These are phyloP conservation scores for Kalmanozyma brasiliensis DNA, from an alignment of 1,284 basidiomycete species.

Conservation along the genomic window DNA sequence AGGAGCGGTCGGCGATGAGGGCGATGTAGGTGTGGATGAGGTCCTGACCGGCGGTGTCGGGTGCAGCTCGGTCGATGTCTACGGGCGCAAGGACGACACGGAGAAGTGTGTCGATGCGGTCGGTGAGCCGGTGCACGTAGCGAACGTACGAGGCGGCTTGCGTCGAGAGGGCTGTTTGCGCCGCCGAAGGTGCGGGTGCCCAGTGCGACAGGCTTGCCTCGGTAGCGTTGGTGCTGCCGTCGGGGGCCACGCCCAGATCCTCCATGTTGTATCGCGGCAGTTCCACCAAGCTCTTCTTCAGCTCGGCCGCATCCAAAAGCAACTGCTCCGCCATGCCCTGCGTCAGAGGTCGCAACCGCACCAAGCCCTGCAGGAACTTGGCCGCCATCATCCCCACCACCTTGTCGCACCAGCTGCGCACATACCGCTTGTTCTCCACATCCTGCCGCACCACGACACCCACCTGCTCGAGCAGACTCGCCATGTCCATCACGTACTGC, in stretches of 20 bases:
- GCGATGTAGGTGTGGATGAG: slow-evolving; percentile 57
- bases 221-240: slow-evolving; percentile 16
- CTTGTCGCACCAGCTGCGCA: slow-evolving; percentile 65
- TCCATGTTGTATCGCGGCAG: slow-evolving; percentile 58
- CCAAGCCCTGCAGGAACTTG: slow-evolving; percentile 50
- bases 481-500: slow-evolving; percentile 60
- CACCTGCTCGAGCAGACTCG: slow-evolving; percentile 58
- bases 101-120: slow-evolving; percentile 54
- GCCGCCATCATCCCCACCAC: slow-evolving; percentile 50
- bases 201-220: slow-evolving; percentile 36
- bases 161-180: slow-evolving; percentile 37
- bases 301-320: slow-evolving; percentile 47
- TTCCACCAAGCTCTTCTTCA: slow-evolving; percentile 53
- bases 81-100: slow-evolving; percentile 48
- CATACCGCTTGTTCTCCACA: slow-evolving; percentile 64
- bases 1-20: slow-evolving; percentile 57
- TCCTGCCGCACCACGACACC: slow-evolving; percentile 64
- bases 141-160: slow-evolving; percentile 52
- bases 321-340: slow-evolving; percentile 54
- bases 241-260: slow-evolving; percentile 22
- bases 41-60: slow-evolving; percentile 9
- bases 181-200: slow-evolving; percentile 27
- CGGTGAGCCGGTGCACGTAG: slow-evolving; percentile 48
- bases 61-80: slow-evolving; percentile 6
- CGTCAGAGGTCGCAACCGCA: slow-evolving; percentile 58